Conservation (phyloP, 768 basidiomycete genomes). For the Leccinum fibrillosum region DNA sequence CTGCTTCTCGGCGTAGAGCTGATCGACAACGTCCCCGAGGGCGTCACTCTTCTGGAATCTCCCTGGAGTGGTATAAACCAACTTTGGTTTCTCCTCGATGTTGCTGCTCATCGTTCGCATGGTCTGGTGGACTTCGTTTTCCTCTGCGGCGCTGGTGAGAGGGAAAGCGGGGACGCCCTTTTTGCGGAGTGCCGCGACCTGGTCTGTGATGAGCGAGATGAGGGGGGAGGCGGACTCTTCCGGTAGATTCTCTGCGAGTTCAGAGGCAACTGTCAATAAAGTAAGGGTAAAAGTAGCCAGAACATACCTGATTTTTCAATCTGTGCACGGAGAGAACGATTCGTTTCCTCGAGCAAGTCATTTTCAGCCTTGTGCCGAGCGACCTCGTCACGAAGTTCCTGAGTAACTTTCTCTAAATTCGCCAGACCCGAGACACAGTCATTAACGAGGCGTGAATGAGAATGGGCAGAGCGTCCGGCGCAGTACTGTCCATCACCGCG, state of each 20-base stretch:
- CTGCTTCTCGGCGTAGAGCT: constrained; percentile 51
- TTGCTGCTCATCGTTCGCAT: constrained; percentile 42
- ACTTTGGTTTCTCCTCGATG: constrained; percentile 45
- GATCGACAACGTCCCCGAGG: constrained; percentile 53
- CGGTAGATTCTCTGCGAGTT: too few relatives aligned
- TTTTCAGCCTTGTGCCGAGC: too few relatives aligned
- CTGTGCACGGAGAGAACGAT: background rate
- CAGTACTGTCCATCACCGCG: background rate
- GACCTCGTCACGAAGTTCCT: too few relatives aligned
- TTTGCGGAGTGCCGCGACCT: constrained; percentile 62
- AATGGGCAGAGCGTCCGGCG: background rate
- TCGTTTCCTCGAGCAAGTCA: too few relatives aligned
- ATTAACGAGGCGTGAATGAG: too few relatives aligned
- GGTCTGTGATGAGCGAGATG: constrained; percentile 85
- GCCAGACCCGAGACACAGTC: too few relatives aligned
- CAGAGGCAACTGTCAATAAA: background rate
- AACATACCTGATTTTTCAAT: background rate
- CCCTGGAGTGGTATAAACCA: constrained; percentile 93
- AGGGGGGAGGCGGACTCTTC: constrained; percentile 55
- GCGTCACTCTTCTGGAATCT: constrained; percentile 62
- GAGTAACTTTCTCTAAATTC: too few relatives aligned
- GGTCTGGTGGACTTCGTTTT: constrained; percentile 38
- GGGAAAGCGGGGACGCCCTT: constrained; percentile 69
- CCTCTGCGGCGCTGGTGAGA: constrained; percentile 56
- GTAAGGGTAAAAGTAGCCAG: background rate